Evolutionary conservation across 176 grass and related monocot species (phyloP).

Genomic region (Oryza rufipogon): DNA sequence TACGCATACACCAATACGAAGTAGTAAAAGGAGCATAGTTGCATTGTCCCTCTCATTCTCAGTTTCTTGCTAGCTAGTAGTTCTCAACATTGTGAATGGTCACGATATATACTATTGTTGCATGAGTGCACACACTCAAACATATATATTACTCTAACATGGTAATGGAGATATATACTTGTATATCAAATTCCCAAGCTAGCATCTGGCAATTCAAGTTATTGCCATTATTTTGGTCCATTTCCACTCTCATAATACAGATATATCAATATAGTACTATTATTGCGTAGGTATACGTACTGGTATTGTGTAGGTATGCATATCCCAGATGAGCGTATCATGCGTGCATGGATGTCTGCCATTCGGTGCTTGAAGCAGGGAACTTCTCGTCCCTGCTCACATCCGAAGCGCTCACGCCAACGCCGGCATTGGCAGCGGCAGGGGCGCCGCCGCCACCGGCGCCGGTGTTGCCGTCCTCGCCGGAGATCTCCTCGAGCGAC

Average conservation of each 20-base stretch:
- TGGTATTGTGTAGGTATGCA: not conserved
- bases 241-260: not conserved
- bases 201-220: not conserved
- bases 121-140: not conserved
- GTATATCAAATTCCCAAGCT: constrained; percentile 4
- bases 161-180: not conserved
- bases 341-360: constrained; percentile 6
- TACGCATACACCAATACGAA: not conserved
- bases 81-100: not conserved
- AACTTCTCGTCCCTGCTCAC: constrained; percentile 7
- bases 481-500: constrained; percentile 67
- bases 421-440: not conserved
- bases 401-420: not conserved
- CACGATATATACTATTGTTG: not conserved
- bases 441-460: no score
- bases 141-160: not conserved
- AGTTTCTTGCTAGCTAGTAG: not conserved
- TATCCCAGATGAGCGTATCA: not conserved
- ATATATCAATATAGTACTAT: not conserved
- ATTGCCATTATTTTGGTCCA: constrained; percentile 27
- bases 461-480: constrained; percentile 34
- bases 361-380: constrained; percentile 21
- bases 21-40: not conserved
- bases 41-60: not conserved
- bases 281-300: not conserved